Evolutionary conservation across 176 grass and related monocot genomes (phyloP).

Genomic region (Melocanna baccifera): DNA sequence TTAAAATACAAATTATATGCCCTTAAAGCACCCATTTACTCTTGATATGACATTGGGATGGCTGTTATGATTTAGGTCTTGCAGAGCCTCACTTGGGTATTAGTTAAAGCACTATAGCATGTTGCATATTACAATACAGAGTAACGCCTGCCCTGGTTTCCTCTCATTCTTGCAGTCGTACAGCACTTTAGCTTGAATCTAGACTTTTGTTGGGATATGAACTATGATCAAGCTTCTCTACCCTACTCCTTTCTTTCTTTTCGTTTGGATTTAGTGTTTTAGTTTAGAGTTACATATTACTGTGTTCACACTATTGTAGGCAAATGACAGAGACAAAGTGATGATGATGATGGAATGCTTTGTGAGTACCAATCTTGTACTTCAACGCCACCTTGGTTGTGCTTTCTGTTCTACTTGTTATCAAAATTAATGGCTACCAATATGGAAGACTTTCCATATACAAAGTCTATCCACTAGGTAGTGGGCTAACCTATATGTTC

Average conservation of each 20-base stretch:
- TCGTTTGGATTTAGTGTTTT: background rate
- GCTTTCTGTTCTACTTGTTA: background rate
- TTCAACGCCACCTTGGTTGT: background rate
- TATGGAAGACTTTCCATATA: background rate
- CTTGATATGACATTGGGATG: too few species aligned
- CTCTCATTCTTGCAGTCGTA: too few species aligned
- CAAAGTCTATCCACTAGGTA: background rate
- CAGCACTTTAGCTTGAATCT: too few species aligned
- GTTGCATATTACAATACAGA: too few species aligned
- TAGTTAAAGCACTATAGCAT: too few species aligned
- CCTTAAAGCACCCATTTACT: too few species aligned
- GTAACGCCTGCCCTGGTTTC: too few species aligned
- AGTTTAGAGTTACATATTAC: background rate
- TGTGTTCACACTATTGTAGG: slow-evolving; percentile 37
- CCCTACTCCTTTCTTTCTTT: slow-evolving; percentile 5
- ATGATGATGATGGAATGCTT: slow-evolving; percentile 65
- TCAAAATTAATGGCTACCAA: background rate
- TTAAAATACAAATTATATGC: too few species aligned
- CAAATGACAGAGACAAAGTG: slow-evolving; percentile 48
- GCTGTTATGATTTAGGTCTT: too few species aligned
- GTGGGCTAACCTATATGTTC: background rate
- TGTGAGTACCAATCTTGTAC: slow-evolving; percentile 58
- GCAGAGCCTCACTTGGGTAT: too few species aligned
- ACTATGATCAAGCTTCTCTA: background rate
- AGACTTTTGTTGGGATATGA: slow-evolving; percentile 59